A percentile compares a stretch with the other conserved stretches of the same genome.
These are phyloP conservation scores for Euphorbia pulcherrima DNA, from an alignment of 345 rosid genomes.

Conservation along the genomic window DNA sequence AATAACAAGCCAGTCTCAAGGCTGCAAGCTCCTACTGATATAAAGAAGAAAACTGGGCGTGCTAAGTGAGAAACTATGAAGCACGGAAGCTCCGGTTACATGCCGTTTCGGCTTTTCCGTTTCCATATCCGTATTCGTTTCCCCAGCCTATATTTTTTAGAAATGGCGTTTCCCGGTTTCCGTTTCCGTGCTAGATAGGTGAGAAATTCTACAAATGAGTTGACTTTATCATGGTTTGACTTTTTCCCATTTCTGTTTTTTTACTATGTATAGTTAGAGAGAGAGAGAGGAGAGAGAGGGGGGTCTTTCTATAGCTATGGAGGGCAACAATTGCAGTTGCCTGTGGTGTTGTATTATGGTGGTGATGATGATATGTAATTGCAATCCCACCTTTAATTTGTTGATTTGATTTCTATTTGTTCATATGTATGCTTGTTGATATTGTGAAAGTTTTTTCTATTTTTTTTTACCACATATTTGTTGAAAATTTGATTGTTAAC, in stretches of 20 bases:
- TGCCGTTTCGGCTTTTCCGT: no score
- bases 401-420: constrained; percentile 19
- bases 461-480: not conserved
- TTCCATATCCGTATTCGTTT: no score
- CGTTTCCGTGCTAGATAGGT: not conserved
- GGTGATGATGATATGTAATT: constrained; percentile 20
- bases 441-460: constrained; percentile 17
- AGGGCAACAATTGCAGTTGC: constrained; percentile 23
- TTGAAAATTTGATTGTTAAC: not conserved
- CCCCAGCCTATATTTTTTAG: no score
- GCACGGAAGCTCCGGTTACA: no score
- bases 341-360: constrained; percentile 13
- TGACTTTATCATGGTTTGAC: constrained; percentile 1
- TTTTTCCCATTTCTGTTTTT: constrained; percentile 21
- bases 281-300: not conserved
- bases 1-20: constrained; percentile 29
- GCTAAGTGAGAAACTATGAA: constrained; percentile 44
- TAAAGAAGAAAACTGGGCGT: constrained; percentile 49
- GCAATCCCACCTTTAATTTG: constrained; percentile 15
- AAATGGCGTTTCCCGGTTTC: no score
- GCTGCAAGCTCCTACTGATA: constrained; percentile 38
- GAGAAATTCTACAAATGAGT: constrained; percentile 16
- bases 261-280: constrained; percentile 19
- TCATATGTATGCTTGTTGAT: constrained; percentile 19
- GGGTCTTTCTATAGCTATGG: constrained; percentile 10